These are phyloP conservation scores for Cupressus sempervirens DNA, from an alignment of 75 land plant species.

Conservation along the genomic window DNA sequence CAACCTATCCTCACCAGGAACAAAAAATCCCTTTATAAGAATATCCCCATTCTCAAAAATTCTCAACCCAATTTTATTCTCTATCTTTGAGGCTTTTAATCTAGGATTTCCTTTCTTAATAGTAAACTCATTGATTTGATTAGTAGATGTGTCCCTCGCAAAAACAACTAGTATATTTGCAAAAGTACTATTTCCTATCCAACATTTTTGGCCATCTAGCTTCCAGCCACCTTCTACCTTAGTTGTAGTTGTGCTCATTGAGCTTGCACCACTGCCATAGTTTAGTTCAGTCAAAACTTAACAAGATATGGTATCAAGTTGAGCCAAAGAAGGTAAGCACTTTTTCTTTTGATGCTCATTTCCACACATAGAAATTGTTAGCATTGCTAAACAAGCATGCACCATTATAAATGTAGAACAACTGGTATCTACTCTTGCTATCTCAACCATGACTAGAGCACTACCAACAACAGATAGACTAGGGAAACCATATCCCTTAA, in stretches of 20 bases:
- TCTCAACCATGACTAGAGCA: conserved; percentile 61
- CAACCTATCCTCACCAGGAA: conserved; percentile 85
- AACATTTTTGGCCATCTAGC: conserved; percentile 83
- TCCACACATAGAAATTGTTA: conserved; percentile 80
- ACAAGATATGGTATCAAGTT: conserved; percentile 61
- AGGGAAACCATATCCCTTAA: too few relatives aligned
- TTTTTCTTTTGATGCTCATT: conserved; percentile 83
- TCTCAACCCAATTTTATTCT: conserved; percentile 86
- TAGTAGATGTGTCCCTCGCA: conserved; percentile 68
- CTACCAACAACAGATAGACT: conserved; percentile 72
- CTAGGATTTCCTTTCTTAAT: conserved; percentile 82
- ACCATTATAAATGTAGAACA: conserved; percentile 82
- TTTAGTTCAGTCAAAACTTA: conserved; percentile 95
- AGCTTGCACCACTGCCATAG: conserved; percentile 92
- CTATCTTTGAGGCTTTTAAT: conserved; percentile 69
- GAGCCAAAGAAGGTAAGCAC: conserved; percentile 75
- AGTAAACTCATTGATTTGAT: conserved; percentile 84
- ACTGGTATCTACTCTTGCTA: conserved; percentile 92
- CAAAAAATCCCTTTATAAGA: conserved; percentile 63
- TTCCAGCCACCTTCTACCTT: conserved; percentile 89
- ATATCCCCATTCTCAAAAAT: conserved; percentile 97
- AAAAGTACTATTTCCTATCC: conserved; percentile 95
- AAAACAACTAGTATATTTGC: conserved; percentile 77
- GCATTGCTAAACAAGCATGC: conserved; percentile 87
- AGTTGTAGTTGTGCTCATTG: conserved; percentile 69